phyloP scores from a whole-genome alignment of 768 basidiomycete species.

The Suillus lakei region DNA sequence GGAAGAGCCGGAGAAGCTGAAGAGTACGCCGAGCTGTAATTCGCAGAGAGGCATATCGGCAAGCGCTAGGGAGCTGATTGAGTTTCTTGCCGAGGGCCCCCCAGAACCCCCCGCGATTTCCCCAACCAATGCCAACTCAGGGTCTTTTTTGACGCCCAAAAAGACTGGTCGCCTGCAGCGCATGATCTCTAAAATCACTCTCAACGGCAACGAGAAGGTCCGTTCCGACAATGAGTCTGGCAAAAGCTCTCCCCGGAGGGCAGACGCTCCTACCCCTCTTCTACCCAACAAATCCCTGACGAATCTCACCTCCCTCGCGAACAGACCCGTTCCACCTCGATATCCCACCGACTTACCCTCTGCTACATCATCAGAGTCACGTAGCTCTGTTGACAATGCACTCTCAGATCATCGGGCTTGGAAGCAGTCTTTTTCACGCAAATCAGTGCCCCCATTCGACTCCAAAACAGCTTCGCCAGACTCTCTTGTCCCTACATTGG shows the following conservation, averaged over 20 bases:
- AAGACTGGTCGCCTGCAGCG: conserved; percentile 72
- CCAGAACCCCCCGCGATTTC: conserved; percentile 39
- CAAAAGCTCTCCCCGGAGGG: conserved; percentile 37
- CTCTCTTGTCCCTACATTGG: conserved; percentile 13
- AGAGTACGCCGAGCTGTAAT: conserved; percentile 47
- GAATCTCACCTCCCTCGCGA: conserved; percentile 55
- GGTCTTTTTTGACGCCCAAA: conserved; percentile 43
- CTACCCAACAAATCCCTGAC: conserved; percentile 38
- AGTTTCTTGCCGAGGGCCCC: conserved; percentile 63
- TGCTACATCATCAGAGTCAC: conserved; percentile 47
- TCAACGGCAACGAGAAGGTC: conserved; percentile 36
- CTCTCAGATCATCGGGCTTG: conserved; percentile 27
- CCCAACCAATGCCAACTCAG: conserved; percentile 45
- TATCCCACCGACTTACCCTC: conserved; percentile 51
- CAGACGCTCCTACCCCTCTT: conserved; percentile 17
- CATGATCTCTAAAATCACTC: conserved; percentile 81
- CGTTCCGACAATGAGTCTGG: conserved; percentile 24
- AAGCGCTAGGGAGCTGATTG: conserved; percentile 53
- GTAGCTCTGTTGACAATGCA: conserved; percentile 23
- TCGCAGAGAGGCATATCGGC: conserved; percentile 45
- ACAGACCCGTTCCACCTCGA: conserved; percentile 65
- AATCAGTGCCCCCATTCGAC: conserved; percentile 22
- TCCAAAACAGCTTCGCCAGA: conserved; percentile 13
- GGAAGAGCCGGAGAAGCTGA: conserved; percentile 30
- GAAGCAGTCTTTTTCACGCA: conserved; percentile 32